Evolutionary conservation across 2,329 filamentous ascomycete genomes (phyloP).

Genomic region (Sclerotinia subarctica): DNA sequence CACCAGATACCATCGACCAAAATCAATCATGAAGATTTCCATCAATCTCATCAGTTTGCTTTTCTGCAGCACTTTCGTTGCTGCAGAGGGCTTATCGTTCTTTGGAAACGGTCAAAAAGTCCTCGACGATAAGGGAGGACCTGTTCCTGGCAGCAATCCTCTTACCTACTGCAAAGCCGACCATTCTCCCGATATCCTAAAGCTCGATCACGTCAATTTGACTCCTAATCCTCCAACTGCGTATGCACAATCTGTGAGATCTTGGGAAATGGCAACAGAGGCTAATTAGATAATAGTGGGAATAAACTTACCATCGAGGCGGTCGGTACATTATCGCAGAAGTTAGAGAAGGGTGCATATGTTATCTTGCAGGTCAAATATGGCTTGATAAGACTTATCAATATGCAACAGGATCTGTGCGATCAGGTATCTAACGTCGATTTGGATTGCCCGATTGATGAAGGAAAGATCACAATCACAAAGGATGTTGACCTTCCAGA

Average conservation of each 20-base stretch:
- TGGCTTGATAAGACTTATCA: slow-evolving; percentile 85
- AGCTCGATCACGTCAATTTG: slow-evolving; percentile 76
- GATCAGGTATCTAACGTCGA: slow-evolving; percentile 87
- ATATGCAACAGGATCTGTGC: slow-evolving; percentile 78
- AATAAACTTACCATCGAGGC: slow-evolving; percentile 74
- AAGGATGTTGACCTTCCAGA: slow-evolving; percentile 83
- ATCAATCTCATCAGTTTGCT: slow-evolving; percentile 32
- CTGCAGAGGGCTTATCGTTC: slow-evolving; percentile 45
- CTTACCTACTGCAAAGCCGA: slow-evolving; percentile 70
- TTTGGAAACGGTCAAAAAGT: slow-evolving; percentile 49
- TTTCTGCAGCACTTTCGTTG: slow-evolving; percentile 35
- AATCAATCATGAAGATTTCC: slow-evolving; percentile 37
- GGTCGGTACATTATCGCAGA: slow-evolving; percentile 67
- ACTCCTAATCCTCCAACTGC: slow-evolving; percentile 79
- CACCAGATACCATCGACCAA: slow-evolving; percentile 11
- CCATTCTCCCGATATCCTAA: slow-evolving; percentile 66
- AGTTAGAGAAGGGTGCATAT: slow-evolving; percentile 74
- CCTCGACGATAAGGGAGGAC: slow-evolving; percentile 45
- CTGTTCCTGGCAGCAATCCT: slow-evolving; percentile 69
- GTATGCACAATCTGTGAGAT: slow-evolving; percentile 53
- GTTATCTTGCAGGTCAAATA: slow-evolving; percentile 88
- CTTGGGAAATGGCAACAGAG: slow-evolving; percentile 17
- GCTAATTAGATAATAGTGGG: slow-evolving; percentile 56
- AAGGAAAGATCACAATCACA: slow-evolving; percentile 67
- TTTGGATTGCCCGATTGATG: slow-evolving; percentile 80